Conservation (phyloP, 2,329 filamentous ascomycete species). For the Clarireedia homoeocarpa region DNA sequence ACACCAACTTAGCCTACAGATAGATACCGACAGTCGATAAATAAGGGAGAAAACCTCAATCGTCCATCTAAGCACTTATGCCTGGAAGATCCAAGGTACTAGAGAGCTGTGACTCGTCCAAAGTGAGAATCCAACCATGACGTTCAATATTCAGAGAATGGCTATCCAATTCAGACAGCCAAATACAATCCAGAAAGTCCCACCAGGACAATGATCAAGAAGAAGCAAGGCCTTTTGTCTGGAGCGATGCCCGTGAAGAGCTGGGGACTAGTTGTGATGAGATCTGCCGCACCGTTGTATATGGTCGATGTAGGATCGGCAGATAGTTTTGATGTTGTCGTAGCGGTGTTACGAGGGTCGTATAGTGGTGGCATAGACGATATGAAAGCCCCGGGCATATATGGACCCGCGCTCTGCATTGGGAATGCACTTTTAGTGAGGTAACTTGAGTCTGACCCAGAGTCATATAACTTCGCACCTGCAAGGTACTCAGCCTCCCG, state of each 20-base stretch:
- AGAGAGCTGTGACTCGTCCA: neutral
- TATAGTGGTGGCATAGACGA: slow-evolving; percentile 8
- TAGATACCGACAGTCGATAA: too few relatives aligned
- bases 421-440: slow-evolving; percentile 16
- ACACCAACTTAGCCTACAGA: too few relatives aligned
- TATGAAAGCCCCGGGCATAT: neutral
- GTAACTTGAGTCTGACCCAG: slow-evolving; percentile 17
- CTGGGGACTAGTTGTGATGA: slow-evolving; percentile 2
- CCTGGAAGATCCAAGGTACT: neutral
- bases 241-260: neutral
- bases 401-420: slow-evolving; percentile 14
- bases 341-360: neutral
- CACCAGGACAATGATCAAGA: neutral
- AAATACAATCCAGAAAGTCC: neutral
- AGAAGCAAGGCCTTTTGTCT: neutral
- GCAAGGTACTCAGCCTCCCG: slow-evolving; percentile 25
- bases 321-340: slow-evolving; percentile 1
- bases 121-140: neutral
- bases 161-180: neutral
- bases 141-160: neutral
- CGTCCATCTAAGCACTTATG: too few relatives aligned
- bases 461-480: slow-evolving; percentile 15
- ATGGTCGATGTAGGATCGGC: neutral
- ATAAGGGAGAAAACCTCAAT: too few relatives aligned
- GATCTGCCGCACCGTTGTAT: neutral